Evolutionary conservation across 129 eudicot genomes (phyloP), one percentile per base, ranked within the genome.

Genomic region (Flaveria sonorensis): DNA sequence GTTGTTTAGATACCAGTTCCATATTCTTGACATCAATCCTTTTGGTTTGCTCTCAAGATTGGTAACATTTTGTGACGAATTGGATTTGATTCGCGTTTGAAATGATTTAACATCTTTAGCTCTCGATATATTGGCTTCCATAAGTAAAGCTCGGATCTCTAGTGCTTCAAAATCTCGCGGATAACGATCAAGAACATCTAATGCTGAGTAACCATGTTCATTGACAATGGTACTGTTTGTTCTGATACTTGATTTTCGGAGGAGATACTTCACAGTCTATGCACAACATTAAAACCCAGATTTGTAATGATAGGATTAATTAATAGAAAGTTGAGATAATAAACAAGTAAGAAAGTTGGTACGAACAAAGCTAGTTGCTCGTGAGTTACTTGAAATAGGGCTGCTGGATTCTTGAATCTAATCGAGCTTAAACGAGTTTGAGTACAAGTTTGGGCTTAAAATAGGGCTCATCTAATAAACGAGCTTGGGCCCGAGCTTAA

Each of bases 161-260:
- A 66, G 13, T 1, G 42, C 16, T 26, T 21, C 6, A 6, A 46
- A 15, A 74, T 79, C 74, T 16, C 48, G 66, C 6, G 83, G 65
- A n/a, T 12, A 10, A 21, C 32, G 74, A 40, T 72, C 68, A 16
- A 79, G 65, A 63, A 79, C 78, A 64, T 79, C 79, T 5, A 72
- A 6, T 19, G 78, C 67, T 26, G 83, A n/a, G n/a, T 79, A 0
- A 79, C 83, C 83, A 0, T 62, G 71, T 39, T 16, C 42, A 4
- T 79, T 72, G 16, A 79, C 77, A 47, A 24, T 4, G 10, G 51
- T 79, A 71, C 8, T 12, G n/a, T 65, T 71, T 47, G 47, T 45
- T 62, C 5, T 71, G n/a, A 61, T 45, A 16, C 56, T 79, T 45
- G 19, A 3, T 26, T n/a, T 70, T 0, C 23, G 42, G 32, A 79